These are phyloP conservation scores for Mitragyna speciosa DNA, from an alignment of 257 asterid species.

Conservation along the genomic window DNA sequence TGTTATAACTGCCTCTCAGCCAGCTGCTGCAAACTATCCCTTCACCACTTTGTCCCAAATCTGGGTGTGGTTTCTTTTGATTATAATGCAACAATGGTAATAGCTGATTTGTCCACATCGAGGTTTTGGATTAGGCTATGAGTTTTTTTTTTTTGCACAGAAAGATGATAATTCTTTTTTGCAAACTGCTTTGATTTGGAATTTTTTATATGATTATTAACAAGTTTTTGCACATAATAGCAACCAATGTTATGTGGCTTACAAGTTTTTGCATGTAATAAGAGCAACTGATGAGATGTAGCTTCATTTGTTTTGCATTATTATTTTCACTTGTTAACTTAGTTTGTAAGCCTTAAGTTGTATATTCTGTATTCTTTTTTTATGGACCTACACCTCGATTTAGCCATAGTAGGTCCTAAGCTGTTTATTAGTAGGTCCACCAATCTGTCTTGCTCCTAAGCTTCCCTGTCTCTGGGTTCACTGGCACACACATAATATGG, in stretches of 20 bases:
- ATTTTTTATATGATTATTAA: background rate
- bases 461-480: background rate
- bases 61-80: conserved; percentile 93
- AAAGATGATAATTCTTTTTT: conserved; percentile 93
- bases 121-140: conserved; percentile 96
- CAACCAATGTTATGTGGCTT: too few relatives aligned
- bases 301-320: background rate
- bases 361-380: background rate
- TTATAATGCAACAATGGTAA: conserved; percentile 80
- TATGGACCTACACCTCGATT: background rate
- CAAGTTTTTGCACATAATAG: too few relatives aligned
- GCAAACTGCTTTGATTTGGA: conserved; percentile 42
- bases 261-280: background rate
- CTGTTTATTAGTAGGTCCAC: background rate
- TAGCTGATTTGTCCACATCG: conserved; percentile 97
- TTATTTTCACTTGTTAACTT: background rate
- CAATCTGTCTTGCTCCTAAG: background rate
- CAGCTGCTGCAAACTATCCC: conserved; percentile 87
- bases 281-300: background rate
- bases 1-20: conserved; percentile 92
- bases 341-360: background rate
- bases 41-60: conserved; percentile 97
- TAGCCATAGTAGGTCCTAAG: background rate
- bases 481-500: background rate
- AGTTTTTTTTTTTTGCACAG: conserved; percentile 92